Conservation (phyloP, 2,329 filamentous ascomycete species). For the Malbranchea cinnamomea region DNA sequence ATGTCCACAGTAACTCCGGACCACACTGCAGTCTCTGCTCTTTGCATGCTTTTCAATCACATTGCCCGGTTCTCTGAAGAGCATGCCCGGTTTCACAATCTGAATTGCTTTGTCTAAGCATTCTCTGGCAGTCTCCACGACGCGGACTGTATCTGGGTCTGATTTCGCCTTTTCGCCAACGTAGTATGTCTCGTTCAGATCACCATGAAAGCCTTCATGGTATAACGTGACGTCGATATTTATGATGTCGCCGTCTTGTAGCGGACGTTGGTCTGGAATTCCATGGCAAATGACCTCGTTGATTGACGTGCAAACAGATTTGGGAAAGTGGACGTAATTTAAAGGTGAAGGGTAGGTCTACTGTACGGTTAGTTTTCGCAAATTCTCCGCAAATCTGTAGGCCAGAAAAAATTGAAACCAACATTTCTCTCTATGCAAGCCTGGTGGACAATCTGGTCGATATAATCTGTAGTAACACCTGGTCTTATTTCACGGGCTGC, state of each 20-base stretch:
- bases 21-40: conserved; percentile 67
- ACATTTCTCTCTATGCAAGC: conserved; percentile 87
- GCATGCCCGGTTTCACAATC: conserved; percentile 79
- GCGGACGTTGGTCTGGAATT: conserved; percentile 77
- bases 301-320: conserved; percentile 89
- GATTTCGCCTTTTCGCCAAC: conserved; percentile 75
- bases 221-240: conserved; percentile 95
- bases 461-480: conserved; percentile 90
- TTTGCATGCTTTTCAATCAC: conserved; percentile 94
- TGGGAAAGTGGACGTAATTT: conserved; percentile 93
- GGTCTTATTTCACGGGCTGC: conserved; percentile 70
- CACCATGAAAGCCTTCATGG: conserved; percentile 87
- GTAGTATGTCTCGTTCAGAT: conserved; percentile 98
- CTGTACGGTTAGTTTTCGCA: conserved; percentile 8
- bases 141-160: conserved; percentile 73
- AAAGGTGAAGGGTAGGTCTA: conserved; percentile 89
- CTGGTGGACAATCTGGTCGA: conserved; percentile 89
- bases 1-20: conserved; percentile 92
- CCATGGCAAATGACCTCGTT: conserved; percentile 99
- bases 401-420: conserved; percentile 23
- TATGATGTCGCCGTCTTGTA: conserved; percentile 86
- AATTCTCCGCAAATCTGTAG: not conserved
- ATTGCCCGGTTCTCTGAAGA: conserved; percentile 87
- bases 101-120: conserved; percentile 84
- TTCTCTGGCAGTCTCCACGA: conserved; percentile 80